Conservation (phyloP, 2,329 filamentous ascomycete genomes). For the Colletotrichum theobromicola region DNA sequence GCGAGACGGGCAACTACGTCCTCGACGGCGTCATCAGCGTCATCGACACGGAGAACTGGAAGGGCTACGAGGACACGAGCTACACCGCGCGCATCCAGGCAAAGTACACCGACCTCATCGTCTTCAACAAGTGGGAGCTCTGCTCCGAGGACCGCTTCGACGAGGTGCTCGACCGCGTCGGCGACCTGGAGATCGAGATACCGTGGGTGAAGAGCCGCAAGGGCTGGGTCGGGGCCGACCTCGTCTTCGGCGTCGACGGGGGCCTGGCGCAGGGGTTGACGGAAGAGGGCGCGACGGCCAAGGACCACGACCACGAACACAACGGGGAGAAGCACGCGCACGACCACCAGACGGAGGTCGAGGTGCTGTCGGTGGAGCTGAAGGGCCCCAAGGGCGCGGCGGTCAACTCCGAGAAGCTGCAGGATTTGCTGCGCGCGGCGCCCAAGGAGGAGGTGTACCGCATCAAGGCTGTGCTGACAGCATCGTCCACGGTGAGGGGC, state of each 20-base stretch:
- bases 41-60: conserved; percentile 94
- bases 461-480: conserved; percentile 76
- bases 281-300: conserved; percentile 38
- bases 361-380: conserved; percentile 85
- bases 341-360: conserved; percentile 83
- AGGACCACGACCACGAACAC: conserved; percentile 45
- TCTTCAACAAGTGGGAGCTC: conserved; percentile 92
- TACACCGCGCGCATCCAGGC: conserved; percentile 91
- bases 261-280: conserved; percentile 68
- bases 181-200: conserved; percentile 80
- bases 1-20: conserved; percentile 73
- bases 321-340: conserved; percentile 40
- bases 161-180: conserved; percentile 77
- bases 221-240: conserved; percentile 77
- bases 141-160: conserved; percentile 78
- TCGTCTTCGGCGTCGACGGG: conserved; percentile 88
- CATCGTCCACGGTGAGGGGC: conserved; percentile 49
- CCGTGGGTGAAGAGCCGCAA: conserved; percentile 86
- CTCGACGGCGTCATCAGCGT: conserved; percentile 90
- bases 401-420: conserved; percentile 66
- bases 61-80: conserved; percentile 88
- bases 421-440: conserved; percentile 70
- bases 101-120: conserved; percentile 85
- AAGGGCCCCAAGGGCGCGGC: conserved; percentile 43
- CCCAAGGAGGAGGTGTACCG: conserved; percentile 95